phyloP scores from a whole-genome alignment of 2,329 filamentous ascomycete species.

The Cercospora beticola region DNA sequence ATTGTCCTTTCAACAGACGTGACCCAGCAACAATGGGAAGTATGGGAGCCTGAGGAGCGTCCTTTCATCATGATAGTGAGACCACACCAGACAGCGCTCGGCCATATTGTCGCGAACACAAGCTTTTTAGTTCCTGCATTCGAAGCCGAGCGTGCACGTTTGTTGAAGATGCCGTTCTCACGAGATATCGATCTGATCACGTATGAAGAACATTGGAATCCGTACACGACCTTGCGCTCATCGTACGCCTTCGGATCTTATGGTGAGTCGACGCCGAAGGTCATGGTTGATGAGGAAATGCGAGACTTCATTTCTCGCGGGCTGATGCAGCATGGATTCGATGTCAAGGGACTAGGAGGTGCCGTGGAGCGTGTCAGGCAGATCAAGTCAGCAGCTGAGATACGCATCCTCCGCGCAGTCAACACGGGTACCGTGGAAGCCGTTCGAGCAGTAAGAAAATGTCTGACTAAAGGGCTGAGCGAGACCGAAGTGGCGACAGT shows the following conservation, averaged over 20 bases:
- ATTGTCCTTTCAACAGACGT: constrained; percentile 47
- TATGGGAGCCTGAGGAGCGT: constrained; percentile 57
- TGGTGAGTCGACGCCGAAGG: constrained; percentile 35
- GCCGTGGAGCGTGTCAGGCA: constrained; percentile 60
- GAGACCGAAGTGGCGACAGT: constrained; percentile 59
- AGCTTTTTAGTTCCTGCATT: constrained; percentile 61
- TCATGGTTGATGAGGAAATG: constrained; percentile 67
- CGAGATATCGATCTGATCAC: constrained; percentile 55
- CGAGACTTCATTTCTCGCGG: constrained; percentile 63
- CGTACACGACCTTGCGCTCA: constrained; percentile 55
- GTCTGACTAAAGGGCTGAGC: constrained; percentile 57
- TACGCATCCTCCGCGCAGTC: constrained; percentile 60
- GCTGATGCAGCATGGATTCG: constrained; percentile 54
- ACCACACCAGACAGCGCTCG: constrained; percentile 41
- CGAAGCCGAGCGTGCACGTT: constrained; percentile 59
- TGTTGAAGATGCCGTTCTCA: constrained; percentile 58
- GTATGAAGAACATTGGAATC: constrained; percentile 67
- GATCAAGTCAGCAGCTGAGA: constrained; percentile 56
- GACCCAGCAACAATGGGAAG: constrained; percentile 58
- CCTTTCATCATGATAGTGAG: constrained; percentile 63
- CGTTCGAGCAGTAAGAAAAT: constrained; percentile 56
- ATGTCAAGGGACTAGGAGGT: constrained; percentile 55
- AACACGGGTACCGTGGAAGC: constrained; percentile 65
- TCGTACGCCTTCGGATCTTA: constrained; percentile 17
- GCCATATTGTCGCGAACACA: constrained; percentile 52